Conservation (phyloP, 768 basidiomycete species). For the Rhizopogon roseolus region DNA sequence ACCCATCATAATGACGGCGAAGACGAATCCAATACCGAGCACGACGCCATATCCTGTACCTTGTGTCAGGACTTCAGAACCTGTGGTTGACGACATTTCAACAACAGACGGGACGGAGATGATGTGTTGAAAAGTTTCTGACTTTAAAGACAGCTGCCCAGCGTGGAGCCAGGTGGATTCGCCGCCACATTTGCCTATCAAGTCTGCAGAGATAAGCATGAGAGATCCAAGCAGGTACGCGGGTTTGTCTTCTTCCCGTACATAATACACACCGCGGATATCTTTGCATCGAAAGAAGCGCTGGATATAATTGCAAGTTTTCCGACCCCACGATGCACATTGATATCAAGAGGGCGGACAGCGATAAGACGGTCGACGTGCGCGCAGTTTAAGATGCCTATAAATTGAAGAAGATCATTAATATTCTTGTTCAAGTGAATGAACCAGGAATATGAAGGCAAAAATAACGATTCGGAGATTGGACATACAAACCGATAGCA, state of each 20-base stretch:
- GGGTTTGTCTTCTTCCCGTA: not conserved
- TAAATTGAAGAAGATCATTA: not conserved
- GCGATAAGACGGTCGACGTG: not conserved
- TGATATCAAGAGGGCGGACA: not conserved
- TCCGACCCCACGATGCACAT: too few species aligned
- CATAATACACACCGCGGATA: not conserved
- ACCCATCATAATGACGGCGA: slow-evolving; percentile 24
- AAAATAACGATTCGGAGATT: not conserved
- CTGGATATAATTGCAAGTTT: not conserved
- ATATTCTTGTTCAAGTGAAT: too few species aligned
- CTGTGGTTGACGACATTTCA: slow-evolving; percentile 9
- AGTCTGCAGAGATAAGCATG: slow-evolving; percentile 8
- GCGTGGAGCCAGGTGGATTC: too few species aligned
- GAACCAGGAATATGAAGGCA: too few species aligned
- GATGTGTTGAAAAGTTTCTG: not conserved
- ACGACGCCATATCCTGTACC: slow-evolving; percentile 25
- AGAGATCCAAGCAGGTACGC: slow-evolving; percentile 3
- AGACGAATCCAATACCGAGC: slow-evolving; percentile 24
- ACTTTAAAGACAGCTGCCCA: not conserved
- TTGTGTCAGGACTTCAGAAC: slow-evolving; percentile 16
- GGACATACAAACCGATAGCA: not conserved
- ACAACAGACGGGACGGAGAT: not conserved
- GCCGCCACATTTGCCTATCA: not conserved
- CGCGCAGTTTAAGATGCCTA: not conserved
- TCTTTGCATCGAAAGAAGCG: slow-evolving; percentile 6